These are phyloP conservation scores for Populus euphratica DNA, from an alignment of 345 rosid species.

Conservation along the genomic window DNA sequence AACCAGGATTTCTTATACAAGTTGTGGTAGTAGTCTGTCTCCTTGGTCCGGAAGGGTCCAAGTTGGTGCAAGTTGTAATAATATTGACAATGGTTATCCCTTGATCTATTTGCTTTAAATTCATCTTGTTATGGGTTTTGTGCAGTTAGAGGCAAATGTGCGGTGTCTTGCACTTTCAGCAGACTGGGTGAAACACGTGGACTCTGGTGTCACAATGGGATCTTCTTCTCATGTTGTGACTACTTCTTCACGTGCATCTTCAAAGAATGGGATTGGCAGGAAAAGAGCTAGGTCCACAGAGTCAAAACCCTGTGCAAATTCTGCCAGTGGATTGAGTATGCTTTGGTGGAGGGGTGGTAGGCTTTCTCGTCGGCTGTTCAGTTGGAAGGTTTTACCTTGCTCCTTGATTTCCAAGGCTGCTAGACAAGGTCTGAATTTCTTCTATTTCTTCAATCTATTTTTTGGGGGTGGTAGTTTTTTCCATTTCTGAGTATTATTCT, in stretches of 20 bases:
- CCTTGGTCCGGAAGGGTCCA: background rate
- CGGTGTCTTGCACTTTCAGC: constrained; percentile 66
- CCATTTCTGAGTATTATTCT: constrained; percentile 29
- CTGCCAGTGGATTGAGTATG: constrained; percentile 60
- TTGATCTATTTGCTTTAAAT: background rate
- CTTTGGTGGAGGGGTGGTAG: constrained; percentile 98
- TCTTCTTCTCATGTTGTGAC: constrained; percentile 70
- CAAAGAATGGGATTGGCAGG: constrained; percentile 63
- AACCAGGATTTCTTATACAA: background rate
- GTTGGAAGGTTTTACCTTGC: constrained; percentile 76
- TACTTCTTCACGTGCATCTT: constrained; percentile 49
- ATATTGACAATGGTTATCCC: background rate
- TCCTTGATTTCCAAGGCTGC: constrained; percentile 77
- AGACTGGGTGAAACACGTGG: constrained; percentile 81
- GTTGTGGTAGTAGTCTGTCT: background rate
- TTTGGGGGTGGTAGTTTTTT: constrained; percentile 13
- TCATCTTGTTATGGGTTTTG: constrained; percentile 21
- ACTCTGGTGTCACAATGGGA: constrained; percentile 56
- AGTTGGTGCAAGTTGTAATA: constrained; percentile 1
- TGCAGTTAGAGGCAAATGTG: constrained; percentile 80
- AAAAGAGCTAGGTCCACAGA: constrained; percentile 50
- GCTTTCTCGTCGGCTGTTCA: constrained; percentile 69
- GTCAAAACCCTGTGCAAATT: constrained; percentile 45
- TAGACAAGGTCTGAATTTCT: constrained; percentile 66
- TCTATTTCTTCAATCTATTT: constrained; percentile 5